Evolutionary conservation across 495 filamentous ascomycete species (phyloP).

Genomic region (Tuber calosporum): DNA sequence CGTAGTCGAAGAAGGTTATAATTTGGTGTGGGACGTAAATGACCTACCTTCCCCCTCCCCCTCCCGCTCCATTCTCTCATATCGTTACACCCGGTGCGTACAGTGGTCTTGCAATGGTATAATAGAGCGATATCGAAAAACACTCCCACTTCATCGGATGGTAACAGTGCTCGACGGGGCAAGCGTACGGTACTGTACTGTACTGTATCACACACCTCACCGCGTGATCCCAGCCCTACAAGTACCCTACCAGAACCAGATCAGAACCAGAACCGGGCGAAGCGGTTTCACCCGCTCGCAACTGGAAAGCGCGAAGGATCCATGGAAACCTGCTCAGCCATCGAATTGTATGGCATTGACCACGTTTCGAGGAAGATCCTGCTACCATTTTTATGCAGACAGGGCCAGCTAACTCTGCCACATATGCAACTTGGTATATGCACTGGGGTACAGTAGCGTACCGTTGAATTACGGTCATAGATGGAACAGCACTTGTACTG

Average conservation of each 20-base stretch:
- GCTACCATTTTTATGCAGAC: neutral
- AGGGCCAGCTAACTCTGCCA: neutral
- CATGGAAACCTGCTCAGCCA: neutral
- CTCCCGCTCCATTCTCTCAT: neutral
- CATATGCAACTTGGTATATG: too few relatives aligned
- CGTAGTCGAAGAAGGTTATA: neutral
- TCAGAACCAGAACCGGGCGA: neutral
- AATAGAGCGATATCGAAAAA: too few relatives aligned
- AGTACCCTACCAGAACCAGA: neutral
- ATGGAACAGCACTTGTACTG: neutral
- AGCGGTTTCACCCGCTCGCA: neutral
- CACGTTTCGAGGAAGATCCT: neutral
- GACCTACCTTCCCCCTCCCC: too few relatives aligned
- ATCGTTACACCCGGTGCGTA: too few relatives aligned
- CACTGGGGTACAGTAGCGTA: neutral
- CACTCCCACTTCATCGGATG: too few relatives aligned
- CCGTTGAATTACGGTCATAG: neutral
- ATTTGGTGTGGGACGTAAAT: neutral
- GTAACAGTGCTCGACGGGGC: too few relatives aligned
- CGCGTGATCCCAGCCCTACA: neutral
- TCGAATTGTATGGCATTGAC: neutral
- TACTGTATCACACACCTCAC: neutral
- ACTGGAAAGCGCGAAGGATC: neutral
- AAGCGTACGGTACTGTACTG: too few relatives aligned
- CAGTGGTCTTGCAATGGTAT: too few relatives aligned